Evolutionary conservation across 441 rosid genomes (phyloP), one percentile per base, ranked within the genome.

Genomic region (Gossypium gossypioides): DNA sequence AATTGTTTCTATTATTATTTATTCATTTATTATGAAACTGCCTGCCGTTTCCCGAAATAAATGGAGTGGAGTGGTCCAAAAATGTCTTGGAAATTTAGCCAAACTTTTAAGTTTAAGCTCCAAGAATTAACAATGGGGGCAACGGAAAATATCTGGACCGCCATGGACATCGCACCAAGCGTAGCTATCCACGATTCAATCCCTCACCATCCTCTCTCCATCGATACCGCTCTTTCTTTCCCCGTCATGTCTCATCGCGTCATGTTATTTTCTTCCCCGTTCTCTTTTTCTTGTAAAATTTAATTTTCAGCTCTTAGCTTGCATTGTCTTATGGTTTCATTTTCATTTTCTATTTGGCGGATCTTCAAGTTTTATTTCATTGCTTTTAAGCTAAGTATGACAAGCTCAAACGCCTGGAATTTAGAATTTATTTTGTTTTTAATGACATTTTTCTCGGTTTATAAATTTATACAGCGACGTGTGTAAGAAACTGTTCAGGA

Each of bases 401-500:
- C 54, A 10, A 58, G 67, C 54, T 62, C 21, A 2, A 15, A 72
- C 3, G 57, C 57, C n/a, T 0, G 24, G 22, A 16, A 52, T 48
- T 68, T 68, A 3, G 25, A 27, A 16, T 50, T 50, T 51, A 3
- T 50, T 15, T 54, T 40, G 40, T 27, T 37, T 24, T 19, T 25
- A 37, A 24, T 61, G 51, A 19, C 18, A 24, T 52, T 58, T 18
- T 0, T 10, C 10, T 27, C 52, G 34, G 24, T 58, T 46, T 48
- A 29, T 19, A 57, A 51, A 52, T 27, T 61, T 72, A 72, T 18
- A 62, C 86, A 91, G 99, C 78, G 86, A 72, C 73, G 67, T 93
- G 65, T 93, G 97, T 78, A 96, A 90, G 86, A 91, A 93, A 84
- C 82, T 96, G 82, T 93, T 93, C 81, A 74, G 81, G 79, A 78